phyloP scores from a whole-genome alignment of 2,329 filamentous ascomycete genomes.

The Endothia cerciana region DNA sequence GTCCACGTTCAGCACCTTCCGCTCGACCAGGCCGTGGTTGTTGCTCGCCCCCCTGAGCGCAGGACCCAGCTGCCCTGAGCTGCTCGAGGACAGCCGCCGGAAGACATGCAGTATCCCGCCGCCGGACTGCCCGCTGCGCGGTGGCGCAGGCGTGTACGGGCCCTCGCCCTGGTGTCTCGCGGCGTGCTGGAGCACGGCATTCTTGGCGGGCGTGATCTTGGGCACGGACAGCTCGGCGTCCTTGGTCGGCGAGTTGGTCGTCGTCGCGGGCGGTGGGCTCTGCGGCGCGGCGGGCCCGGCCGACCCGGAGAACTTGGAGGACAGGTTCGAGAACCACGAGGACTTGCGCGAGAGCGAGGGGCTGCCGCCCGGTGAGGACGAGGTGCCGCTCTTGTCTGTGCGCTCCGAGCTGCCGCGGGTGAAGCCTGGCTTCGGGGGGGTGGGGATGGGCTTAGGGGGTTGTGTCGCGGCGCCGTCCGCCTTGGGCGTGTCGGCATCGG shows the following conservation, averaged over 20 bases:
- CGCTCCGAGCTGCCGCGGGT: conserved; percentile 38
- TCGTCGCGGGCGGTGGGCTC: conserved; percentile 37
- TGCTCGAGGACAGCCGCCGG: conserved; percentile 73
- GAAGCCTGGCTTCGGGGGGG: conserved; percentile 37
- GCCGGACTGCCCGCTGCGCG: conserved; percentile 59
- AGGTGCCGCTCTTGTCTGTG: conserved; percentile 39
- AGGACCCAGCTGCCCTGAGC: conserved; percentile 52
- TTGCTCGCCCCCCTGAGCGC: conserved; percentile 45
- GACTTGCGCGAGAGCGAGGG: conserved; percentile 60
- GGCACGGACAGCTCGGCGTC: conserved; percentile 51
- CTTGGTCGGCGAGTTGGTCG: conserved; percentile 40
- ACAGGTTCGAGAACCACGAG: conserved; percentile 93
- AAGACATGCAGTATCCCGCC: conserved; percentile 81
- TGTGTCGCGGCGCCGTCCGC: conserved; percentile 11
- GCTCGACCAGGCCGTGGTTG: conserved; percentile 74
- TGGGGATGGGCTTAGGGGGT: conserved; percentile 35
- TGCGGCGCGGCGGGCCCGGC: conserved; percentile 29
- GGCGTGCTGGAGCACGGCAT: conserved; percentile 63
- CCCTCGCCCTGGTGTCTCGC: conserved; percentile 61
- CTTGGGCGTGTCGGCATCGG: conserved; percentile 19
- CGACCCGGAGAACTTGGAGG: conserved; percentile 81
- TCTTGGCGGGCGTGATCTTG: conserved; percentile 55
- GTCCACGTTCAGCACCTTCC: conserved; percentile 85
- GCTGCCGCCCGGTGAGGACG: conserved; percentile 31
- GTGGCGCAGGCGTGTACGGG: conserved; percentile 75